Evolutionary conservation across 139 green algal species (phyloP).

Genomic region (Prasinococcaceae sp.): DNA sequence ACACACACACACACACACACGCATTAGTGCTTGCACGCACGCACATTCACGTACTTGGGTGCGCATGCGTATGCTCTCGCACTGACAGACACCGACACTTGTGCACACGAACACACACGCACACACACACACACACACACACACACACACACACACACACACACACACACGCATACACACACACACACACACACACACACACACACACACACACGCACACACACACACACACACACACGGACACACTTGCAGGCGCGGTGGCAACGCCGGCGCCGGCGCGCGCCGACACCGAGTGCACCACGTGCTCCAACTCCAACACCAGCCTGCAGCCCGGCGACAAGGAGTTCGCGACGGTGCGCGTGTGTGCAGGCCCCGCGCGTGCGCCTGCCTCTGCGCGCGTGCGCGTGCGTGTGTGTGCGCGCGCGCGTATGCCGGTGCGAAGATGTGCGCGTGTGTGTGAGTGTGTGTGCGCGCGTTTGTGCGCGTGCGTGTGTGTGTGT

Average conservation of each 20-base stretch:
- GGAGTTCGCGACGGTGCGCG: not conserved
- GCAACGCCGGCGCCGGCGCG: too few relatives aligned
- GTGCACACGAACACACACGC: not conserved
- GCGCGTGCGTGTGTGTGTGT: too few relatives aligned
- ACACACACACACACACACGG: too few relatives aligned
- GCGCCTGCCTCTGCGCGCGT: too few relatives aligned
- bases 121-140: not conserved
- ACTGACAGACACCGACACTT: not conserved
- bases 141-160: conserved; percentile 1
- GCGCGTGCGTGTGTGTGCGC: too few relatives aligned
- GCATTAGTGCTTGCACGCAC: not conserved
- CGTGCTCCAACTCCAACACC: conserved; percentile 3
- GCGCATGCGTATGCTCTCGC: not conserved
- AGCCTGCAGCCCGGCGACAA: not conserved
- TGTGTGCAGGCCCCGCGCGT: too few relatives aligned
- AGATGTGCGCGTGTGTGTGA: too few relatives aligned
- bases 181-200: not conserved
- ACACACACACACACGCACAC: too few relatives aligned
- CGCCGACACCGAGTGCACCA: conserved; percentile 1
- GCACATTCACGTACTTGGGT: not conserved
- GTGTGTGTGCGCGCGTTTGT: too few relatives aligned
- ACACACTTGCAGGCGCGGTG: too few relatives aligned
- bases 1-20: not conserved
- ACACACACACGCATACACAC: conserved; percentile 1
- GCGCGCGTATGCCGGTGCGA: too few relatives aligned